These are phyloP conservation scores for Tuber aestivum DNA, from an alignment of 495 filamentous ascomycete genomes.

Conservation along the genomic window DNA sequence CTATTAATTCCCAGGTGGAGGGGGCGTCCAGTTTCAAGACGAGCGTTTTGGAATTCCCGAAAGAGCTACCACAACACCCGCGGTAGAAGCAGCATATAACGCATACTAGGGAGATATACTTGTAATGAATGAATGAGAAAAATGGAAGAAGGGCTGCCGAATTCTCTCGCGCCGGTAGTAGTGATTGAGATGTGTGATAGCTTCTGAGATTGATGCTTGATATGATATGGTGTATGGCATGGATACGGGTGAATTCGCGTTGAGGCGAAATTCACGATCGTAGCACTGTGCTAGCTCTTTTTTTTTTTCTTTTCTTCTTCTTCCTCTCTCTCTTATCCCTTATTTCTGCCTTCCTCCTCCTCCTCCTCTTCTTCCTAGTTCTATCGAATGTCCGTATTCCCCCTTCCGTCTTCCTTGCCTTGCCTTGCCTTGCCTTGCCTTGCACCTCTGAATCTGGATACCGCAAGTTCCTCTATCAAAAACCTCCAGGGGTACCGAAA, in stretches of 20 bases:
- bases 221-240: neutral
- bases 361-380: slow-evolving; percentile 18
- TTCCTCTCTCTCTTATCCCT: neutral
- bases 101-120: slow-evolving; percentile 4
- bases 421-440: neutral
- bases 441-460: neutral
- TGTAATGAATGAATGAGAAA: neutral
- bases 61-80: slow-evolving; percentile 30
- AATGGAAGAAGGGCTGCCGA: neutral
- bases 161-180: neutral
- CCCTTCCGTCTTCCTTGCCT: slow-evolving; percentile 19
- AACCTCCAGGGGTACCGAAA: neutral
- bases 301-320: slow-evolving; percentile 7
- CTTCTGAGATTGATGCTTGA: neutral
- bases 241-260: neutral
- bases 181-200: neutral
- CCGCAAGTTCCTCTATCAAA: neutral
- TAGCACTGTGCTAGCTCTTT: slow-evolving; percentile 26
- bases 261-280: slow-evolving; percentile 10
- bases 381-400: slow-evolving; percentile 22
- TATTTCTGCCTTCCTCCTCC: slow-evolving; percentile 9
- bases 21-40: slow-evolving; percentile 32
- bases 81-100: slow-evolving; percentile 33
- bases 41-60: slow-evolving; percentile 30
- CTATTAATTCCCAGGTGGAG: slow-evolving; percentile 29